Percentiles rank a stretch among this genome's conserved stretches.
phyloP scores from a whole-genome alignment of 2,329 filamentous ascomycete genomes.

The Amesomyces nigricolor region DNA sequence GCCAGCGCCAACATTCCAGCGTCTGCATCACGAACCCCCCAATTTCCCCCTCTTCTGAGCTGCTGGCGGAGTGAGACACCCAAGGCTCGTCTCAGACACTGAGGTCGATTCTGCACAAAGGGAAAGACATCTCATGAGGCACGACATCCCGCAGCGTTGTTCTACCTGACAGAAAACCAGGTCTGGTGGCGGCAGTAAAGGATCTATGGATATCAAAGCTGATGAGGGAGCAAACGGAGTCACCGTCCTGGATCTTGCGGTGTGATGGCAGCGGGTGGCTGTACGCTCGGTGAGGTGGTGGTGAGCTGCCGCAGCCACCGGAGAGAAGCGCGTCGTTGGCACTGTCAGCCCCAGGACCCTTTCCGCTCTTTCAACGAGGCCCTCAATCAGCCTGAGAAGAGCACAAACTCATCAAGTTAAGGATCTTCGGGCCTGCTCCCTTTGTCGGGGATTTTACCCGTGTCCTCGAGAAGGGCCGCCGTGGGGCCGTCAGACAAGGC shows the following conservation, averaged over 20 bases:
- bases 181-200: no score
- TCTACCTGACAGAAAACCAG: background rate
- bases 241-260: constrained; percentile 14
- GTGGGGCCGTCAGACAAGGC: constrained; percentile 10
- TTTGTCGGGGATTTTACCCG: constrained; percentile 26
- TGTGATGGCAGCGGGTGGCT: constrained; percentile 10
- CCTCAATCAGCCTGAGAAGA: background rate
- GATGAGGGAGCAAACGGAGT: constrained; percentile 9
- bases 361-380: no score
- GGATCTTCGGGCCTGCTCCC: constrained; percentile 22
- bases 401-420: constrained; percentile 11
- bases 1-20: background rate
- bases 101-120: background rate
- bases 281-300: constrained; percentile 1
- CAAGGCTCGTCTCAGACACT: background rate
- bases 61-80: background rate
- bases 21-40: background rate
- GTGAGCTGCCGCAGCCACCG: background rate
- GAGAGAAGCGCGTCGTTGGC: constrained; percentile 13
- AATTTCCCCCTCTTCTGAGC: background rate
- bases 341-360: background rate
- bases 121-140: constrained; percentile 12
- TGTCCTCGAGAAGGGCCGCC: constrained; percentile 23
- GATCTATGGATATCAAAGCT: background rate
- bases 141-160: constrained; percentile 9